A percentile compares a stretch with the other conserved stretches of the same genome.
Conservation (phyloP, 306 rosid genomes). For the Macrotyloma uniflorum region DNA sequence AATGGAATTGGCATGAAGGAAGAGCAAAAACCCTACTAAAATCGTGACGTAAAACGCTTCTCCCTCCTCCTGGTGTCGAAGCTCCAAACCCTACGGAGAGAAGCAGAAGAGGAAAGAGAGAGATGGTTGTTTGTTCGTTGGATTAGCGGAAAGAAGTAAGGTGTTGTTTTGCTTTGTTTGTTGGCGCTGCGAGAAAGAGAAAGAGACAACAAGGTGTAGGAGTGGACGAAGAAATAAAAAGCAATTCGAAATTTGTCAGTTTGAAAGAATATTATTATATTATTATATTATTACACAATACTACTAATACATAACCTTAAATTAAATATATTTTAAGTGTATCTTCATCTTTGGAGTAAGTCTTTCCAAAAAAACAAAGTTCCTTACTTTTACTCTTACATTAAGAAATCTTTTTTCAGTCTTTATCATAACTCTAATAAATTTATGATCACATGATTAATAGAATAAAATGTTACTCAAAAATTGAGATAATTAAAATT, state of each 20-base stretch:
- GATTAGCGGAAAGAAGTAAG: slow-evolving; percentile 13
- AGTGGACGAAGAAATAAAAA: background rate
- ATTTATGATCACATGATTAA: no score
- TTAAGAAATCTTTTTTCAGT: no score
- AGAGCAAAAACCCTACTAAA: slow-evolving; percentile 42
- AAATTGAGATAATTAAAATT: no score
- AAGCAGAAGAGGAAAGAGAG: slow-evolving; percentile 25
- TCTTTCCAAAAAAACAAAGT: no score
- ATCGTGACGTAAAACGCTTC: slow-evolving; percentile 7
- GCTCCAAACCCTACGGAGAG: slow-evolving; percentile 62
- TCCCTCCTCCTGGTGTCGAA: slow-evolving; percentile 41
- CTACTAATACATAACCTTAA: no score
- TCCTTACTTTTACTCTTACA: no score
- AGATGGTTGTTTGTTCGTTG: slow-evolving; percentile 25
- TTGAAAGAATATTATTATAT: background rate
- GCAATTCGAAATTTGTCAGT: slow-evolving; percentile 5
- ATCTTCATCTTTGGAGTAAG: no score
- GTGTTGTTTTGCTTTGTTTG: background rate
- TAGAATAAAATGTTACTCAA: no score
- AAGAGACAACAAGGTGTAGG: background rate
- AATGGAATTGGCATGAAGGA: background rate
- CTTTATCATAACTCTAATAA: no score
- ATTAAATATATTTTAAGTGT: no score
- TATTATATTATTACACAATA: no score
- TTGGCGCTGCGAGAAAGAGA: background rate